Evolutionary conservation across 192 early-diverging fungal species (phyloP).

Genomic region (Rhizophagus sp.): DNA sequence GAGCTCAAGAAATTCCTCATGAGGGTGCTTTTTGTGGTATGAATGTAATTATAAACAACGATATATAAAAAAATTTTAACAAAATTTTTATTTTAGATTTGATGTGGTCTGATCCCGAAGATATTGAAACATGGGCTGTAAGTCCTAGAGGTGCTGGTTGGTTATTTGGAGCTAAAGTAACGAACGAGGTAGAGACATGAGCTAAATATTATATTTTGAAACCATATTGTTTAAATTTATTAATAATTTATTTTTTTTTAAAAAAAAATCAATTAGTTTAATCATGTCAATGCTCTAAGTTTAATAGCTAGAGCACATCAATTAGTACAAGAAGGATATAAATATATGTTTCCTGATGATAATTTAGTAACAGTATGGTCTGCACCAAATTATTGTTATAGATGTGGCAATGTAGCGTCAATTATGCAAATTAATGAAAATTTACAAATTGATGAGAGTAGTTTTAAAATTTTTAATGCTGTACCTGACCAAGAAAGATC

Average conservation of each 20-base stretch:
- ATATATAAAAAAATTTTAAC: slow-evolving; percentile 5
- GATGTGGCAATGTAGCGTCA: slow-evolving; percentile 95
- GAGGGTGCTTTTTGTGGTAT: slow-evolving; percentile 87
- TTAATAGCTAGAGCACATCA: slow-evolving; percentile 96
- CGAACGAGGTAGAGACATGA: slow-evolving; percentile 67
- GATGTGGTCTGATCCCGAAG: slow-evolving; percentile 97
- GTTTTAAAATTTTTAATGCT: slow-evolving; percentile 96
- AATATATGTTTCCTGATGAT: slow-evolving; percentile 91
- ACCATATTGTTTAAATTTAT: background rate
- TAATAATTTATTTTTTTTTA: background rate
- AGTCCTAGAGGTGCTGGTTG: slow-evolving; percentile 94
- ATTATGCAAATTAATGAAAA: slow-evolving; percentile 85
- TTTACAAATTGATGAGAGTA: slow-evolving; percentile 74
- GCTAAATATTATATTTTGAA: too few relatives aligned
- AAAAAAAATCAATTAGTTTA: slow-evolving; percentile 59
- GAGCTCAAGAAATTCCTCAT: slow-evolving; percentile 94
- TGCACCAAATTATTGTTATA: slow-evolving; percentile 97
- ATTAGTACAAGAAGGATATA: slow-evolving; percentile 97
- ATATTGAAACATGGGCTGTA: slow-evolving; percentile 90
- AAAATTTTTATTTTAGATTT: slow-evolving; percentile 59
- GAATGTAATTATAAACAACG: background rate
- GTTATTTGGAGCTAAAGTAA: slow-evolving; percentile 94
- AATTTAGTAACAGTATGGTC: slow-evolving; percentile 96
- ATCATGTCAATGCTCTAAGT: slow-evolving; percentile 87
- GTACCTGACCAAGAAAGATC: slow-evolving; percentile 86